Evolutionary conservation across 148 eudicot genomes (phyloP).

Genomic region (Polygonum maritimum): DNA sequence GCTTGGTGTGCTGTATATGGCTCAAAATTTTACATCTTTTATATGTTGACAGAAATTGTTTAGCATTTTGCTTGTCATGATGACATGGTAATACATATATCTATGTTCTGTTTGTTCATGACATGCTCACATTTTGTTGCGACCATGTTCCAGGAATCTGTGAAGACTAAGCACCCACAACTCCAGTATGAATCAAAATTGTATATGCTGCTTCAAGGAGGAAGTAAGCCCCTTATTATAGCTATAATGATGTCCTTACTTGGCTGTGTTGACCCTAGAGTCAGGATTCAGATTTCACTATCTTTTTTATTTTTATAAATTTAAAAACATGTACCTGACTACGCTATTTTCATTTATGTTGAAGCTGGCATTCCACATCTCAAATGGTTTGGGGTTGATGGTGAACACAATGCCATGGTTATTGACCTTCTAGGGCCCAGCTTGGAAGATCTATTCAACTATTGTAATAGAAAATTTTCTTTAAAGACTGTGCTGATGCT

Average conservation of each 20-base stretch:
- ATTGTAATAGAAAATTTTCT: conserved; percentile 61
- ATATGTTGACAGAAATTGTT: background rate
- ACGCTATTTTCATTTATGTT: conserved; percentile 10
- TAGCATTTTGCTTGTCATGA: background rate
- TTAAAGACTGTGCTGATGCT: conserved; percentile 87
- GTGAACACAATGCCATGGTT: conserved; percentile 78
- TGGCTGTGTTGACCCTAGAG: background rate
- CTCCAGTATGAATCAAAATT: conserved; percentile 97
- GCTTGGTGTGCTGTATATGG: background rate
- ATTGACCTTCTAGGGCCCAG: conserved; percentile 93
- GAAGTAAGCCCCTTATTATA: conserved; percentile 52
- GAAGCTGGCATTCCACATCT: conserved; percentile 73
- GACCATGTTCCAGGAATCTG: conserved; percentile 44
- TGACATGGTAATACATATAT: background rate
- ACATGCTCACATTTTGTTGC: conserved; percentile 18
- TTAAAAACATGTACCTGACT: background rate
- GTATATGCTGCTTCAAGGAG: conserved; percentile 94
- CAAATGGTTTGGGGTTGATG: conserved; percentile 84
- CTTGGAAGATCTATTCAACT: conserved; percentile 80
- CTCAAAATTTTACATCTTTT: background rate
- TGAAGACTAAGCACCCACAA: conserved; percentile 93
- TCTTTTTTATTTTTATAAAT: background rate
- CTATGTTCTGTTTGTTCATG: background rate
- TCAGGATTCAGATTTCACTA: background rate
- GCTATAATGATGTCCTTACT: background rate